A percentile compares a stretch with the other conserved stretches of the same genome.
These are phyloP conservation scores for Fusarium sp. DNA, from an alignment of 2,329 filamentous ascomycete species.

Conservation along the genomic window DNA sequence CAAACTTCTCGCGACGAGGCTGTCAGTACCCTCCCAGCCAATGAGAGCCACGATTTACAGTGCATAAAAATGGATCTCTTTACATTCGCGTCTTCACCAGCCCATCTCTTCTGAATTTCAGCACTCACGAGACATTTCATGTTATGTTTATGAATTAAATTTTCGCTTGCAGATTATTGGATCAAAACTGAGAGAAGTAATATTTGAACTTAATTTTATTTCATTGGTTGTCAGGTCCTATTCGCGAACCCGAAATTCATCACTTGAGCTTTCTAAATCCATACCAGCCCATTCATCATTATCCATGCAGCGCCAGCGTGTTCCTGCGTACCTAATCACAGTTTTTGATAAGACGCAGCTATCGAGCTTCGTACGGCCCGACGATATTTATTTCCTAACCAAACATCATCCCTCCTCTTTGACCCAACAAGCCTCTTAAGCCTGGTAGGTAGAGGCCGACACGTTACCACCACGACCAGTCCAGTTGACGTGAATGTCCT, in stretches of 20 bases:
- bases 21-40: slow-evolving; percentile 45
- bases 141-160: not conserved
- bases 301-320: slow-evolving; percentile 46
- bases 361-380: slow-evolving; percentile 39
- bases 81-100: not conserved
- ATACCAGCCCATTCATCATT: slow-evolving; percentile 48
- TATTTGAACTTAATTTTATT: slow-evolving; percentile 28
- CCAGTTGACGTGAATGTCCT: slow-evolving; percentile 99
- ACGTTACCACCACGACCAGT: slow-evolving; percentile 98
- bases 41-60: slow-evolving; percentile 34
- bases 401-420: slow-evolving; percentile 34
- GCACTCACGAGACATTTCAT: not conserved
- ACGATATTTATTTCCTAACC: slow-evolving; percentile 42
- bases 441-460: slow-evolving; percentile 97
- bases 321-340: slow-evolving; percentile 48
- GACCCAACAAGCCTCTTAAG: slow-evolving; percentile 68
- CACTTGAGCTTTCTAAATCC: slow-evolving; percentile 49
- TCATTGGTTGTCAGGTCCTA: slow-evolving; percentile 34
- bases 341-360: slow-evolving; percentile 43
- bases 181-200: not conserved
- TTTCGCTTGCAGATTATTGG: not conserved
- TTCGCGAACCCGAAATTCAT: slow-evolving; percentile 39
- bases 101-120: not conserved
- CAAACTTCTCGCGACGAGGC: slow-evolving; percentile 60
- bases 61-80: slow-evolving; percentile 40